Percentiles rank a stretch among this genome's conserved stretches.
Evolutionary conservation across 148 eudicot species (phyloP).

Genomic region (Silene latifolia): DNA sequence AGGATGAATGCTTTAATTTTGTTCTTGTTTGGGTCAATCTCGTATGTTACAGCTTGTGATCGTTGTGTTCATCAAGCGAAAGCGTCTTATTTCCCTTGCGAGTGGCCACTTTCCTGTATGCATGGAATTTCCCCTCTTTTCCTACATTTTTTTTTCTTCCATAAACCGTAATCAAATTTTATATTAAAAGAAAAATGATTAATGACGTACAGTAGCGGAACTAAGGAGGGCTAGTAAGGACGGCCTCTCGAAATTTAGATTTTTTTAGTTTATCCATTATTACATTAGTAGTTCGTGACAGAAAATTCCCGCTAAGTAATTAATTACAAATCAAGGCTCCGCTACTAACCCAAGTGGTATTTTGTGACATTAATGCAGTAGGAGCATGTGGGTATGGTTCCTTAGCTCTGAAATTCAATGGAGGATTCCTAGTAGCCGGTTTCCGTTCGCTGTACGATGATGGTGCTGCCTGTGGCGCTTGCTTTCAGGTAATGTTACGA

Average conservation of each 20-base stretch:
- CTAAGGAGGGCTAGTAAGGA: too few relatives aligned
- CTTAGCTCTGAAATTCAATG: constrained; percentile 45
- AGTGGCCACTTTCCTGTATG: constrained; percentile 51
- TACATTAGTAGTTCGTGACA: too few relatives aligned
- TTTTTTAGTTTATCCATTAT: too few relatives aligned
- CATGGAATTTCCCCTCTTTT: constrained; percentile 2
- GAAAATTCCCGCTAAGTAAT: too few relatives aligned
- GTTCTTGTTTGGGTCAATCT: constrained; percentile 26
- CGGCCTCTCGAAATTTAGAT: too few relatives aligned
- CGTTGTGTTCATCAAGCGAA: constrained; percentile 48
- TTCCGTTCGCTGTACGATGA: constrained; percentile 55
- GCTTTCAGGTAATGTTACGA: constrained; percentile 47
- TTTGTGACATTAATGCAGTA: constrained; percentile 3
- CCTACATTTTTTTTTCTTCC: not conserved
- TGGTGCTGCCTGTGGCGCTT: constrained; percentile 88
- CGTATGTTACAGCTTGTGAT: constrained; percentile 49
- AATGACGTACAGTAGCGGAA: too few relatives aligned
- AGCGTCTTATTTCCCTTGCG: constrained; percentile 44
- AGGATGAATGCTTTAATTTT: constrained; percentile 25
- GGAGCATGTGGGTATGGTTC: constrained; percentile 34
- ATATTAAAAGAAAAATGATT: too few relatives aligned
- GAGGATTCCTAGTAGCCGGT: constrained; percentile 70
- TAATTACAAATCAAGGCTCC: too few relatives aligned
- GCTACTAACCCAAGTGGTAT: constrained; percentile 19
- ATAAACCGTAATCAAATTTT: not conserved